phyloP scores from a whole-genome alignment of 192 early-diverging fungal genomes.

The Diversispora epigaea region DNA sequence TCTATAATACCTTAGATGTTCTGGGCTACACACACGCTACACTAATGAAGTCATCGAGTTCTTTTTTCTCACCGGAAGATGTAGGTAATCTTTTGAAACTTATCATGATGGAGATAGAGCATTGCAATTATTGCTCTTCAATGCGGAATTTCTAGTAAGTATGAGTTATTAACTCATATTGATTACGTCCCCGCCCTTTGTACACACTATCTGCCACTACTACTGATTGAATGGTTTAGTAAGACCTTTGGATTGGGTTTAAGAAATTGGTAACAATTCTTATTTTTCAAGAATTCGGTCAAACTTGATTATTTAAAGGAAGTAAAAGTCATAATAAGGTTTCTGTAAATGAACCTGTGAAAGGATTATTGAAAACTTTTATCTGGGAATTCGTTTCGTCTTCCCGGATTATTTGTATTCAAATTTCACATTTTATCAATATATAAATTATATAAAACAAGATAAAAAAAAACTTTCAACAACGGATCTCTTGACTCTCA shows the following conservation, averaged over 20 bases:
- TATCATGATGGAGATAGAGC: constrained; percentile 79
- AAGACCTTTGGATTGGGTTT: constrained; percentile 66
- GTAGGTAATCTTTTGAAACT: constrained; percentile 74
- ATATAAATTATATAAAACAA: no score
- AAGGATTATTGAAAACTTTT: constrained; percentile 62
- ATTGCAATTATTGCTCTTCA: constrained; percentile 79
- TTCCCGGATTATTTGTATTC: no score
- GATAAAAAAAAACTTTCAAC: constrained; percentile 25
- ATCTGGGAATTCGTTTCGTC: no score
- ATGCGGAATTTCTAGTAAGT: constrained; percentile 83
- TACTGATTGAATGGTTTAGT: constrained; percentile 85
- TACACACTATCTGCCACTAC: constrained; percentile 77
- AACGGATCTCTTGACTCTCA: constrained; percentile 29
- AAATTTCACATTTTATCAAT: no score
- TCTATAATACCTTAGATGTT: constrained; percentile 78
- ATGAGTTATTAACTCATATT: constrained; percentile 76
- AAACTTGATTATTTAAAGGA: constrained; percentile 89
- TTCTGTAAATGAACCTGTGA: constrained; percentile 76
- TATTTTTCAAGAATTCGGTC: constrained; percentile 56
- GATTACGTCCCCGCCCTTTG: constrained; percentile 82
- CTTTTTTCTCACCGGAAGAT: constrained; percentile 49
- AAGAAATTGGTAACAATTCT: constrained; percentile 51
- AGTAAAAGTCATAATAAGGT: constrained; percentile 86
- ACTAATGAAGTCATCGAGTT: constrained; percentile 66
- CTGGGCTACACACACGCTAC: no score